Base-by-base conservation (phyloP, 768 basidiomycete species). In the Pleurotus cornucopiae region DNA sequence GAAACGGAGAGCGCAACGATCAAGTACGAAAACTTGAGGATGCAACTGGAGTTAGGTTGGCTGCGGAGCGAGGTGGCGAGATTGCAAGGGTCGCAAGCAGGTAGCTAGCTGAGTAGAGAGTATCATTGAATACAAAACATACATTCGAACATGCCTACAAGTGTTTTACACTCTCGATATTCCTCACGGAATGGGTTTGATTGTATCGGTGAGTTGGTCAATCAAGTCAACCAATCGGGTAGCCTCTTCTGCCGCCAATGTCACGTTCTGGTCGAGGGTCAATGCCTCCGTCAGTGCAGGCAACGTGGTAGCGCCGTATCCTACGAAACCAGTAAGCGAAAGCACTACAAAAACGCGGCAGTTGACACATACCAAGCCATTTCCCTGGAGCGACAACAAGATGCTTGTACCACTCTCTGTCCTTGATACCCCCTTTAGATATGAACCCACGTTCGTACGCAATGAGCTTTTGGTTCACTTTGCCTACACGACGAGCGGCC, bases 321-420 rank as follows among this genome's bases (percentile, higher is more conserved):
- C 79, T 81, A 49, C 34, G 23, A 20, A 52, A 40, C 6, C 41
- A 25, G 14, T 55, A 43, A 30, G 55, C 9, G 7, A 23, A 7
- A 20, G 45, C 20, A 9, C n/a, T 3, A 11, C 23, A 37, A 20
- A 38, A 11, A 21, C 13, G 34, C 14, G 38, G 49, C 21, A 26
- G 16, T n/a, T 68, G 78, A 60, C 61, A 88, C 30, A 34, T 34
- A 34, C 88, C 86, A 44, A 88, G 82, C 83, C 86, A 86, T 68
- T 90, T 85, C 43, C 91, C 93, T 34, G 93, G 93, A 2, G 92
- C 91, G 44, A 93, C 89, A 46, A 81, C 91, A 14, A 92, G 77
- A 69, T 94, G 88, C 64, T 76, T 83, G 66, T 88, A 95, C 93
- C 93, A 95, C 66, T 91, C 87, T 34, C 89, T 78, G 49, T 86